Conservation (phyloP, 1,284 basidiomycete genomes). For the Papiliotrema laurentii region DNA sequence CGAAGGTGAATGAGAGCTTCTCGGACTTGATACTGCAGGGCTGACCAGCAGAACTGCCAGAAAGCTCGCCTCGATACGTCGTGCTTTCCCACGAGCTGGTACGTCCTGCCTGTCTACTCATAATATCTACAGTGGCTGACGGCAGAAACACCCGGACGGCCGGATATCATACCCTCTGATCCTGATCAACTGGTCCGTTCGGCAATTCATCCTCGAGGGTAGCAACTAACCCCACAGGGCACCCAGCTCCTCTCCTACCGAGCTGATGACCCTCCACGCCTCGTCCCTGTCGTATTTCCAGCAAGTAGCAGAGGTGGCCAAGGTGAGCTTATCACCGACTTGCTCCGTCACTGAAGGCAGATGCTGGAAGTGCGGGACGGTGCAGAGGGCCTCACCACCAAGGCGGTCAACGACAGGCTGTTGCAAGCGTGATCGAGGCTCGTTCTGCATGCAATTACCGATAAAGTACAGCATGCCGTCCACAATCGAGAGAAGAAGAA, state of each 20-base stretch:
- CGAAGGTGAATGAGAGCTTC: slow-evolving; percentile 57
- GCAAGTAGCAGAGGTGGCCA: slow-evolving; percentile 51
- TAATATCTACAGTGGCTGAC: not conserved
- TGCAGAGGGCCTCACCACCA: slow-evolving; percentile 69
- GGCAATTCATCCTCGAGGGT: too few relatives aligned
- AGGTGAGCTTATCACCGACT: slow-evolving; percentile 24
- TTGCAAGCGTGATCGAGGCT: too few relatives aligned
- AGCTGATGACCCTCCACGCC: slow-evolving; percentile 74
- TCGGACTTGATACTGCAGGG: not conserved
- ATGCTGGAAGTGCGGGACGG: slow-evolving; percentile 77
- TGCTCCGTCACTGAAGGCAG: slow-evolving; percentile 14
- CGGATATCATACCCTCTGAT: slow-evolving; percentile 78
- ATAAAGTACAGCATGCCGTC: too few relatives aligned
- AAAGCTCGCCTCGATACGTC: slow-evolving; percentile 82
- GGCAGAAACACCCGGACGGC: slow-evolving; percentile 67
- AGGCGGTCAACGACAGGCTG: slow-evolving; percentile 62
- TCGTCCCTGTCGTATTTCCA: slow-evolving; percentile 77
- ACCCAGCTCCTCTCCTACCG: slow-evolving; percentile 67
- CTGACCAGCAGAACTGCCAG: slow-evolving; percentile 67
- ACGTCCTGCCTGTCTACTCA: slow-evolving; percentile 5
- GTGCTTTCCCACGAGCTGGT: slow-evolving; percentile 74
- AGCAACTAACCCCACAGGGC: slow-evolving; percentile 36
- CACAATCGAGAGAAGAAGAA: too few relatives aligned
- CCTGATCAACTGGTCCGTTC: slow-evolving; percentile 73
- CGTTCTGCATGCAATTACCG: too few relatives aligned